A percentile compares a stretch with the other conserved stretches of the same genome.
phyloP scores from a whole-genome alignment of 1,284 basidiomycete genomes.

The Rhodotorula sp. region DNA sequence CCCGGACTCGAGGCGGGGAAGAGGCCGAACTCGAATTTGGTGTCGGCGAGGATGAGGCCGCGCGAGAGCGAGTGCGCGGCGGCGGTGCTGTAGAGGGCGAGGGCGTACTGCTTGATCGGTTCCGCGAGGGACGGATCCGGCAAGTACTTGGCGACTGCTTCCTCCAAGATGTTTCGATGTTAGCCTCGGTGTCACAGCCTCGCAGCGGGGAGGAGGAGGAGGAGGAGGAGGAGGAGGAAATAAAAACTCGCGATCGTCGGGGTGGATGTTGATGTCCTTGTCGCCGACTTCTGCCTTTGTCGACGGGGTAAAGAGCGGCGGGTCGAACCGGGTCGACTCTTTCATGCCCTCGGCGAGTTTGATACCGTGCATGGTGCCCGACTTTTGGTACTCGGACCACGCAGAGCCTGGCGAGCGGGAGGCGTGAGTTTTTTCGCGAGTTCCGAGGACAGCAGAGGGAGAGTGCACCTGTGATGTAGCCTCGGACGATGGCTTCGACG shows the following conservation, averaged over 20 bases:
- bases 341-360: constrained; percentile 69
- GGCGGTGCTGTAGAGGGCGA: constrained; percentile 73
- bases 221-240: not conserved
- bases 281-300: constrained; percentile 94
- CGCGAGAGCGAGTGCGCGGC: constrained; percentile 71
- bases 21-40: constrained; percentile 86
- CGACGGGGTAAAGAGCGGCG: constrained; percentile 91
- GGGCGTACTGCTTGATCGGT: constrained; percentile 61
- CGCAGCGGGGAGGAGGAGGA: not conserved
- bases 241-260: constrained; percentile 66
- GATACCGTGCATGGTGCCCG: constrained; percentile 86
- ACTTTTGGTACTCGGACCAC: constrained; percentile 89
- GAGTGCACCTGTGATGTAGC: constrained; percentile 80
- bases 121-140: constrained; percentile 64
- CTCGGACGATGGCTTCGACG: constrained; percentile 95
- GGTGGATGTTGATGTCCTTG: constrained; percentile 98
- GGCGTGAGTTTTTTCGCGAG: not conserved
- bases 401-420: constrained; percentile 65
- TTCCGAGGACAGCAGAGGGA: not conserved
- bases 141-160: constrained; percentile 57
- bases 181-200: not conserved
- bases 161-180: no score
- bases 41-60: constrained; percentile 95
- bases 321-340: constrained; percentile 79
- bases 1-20: constrained; percentile 54